Base-by-base conservation (phyloP, 2,329 filamentous ascomycete genomes). In the Xylogone sp. region DNA sequence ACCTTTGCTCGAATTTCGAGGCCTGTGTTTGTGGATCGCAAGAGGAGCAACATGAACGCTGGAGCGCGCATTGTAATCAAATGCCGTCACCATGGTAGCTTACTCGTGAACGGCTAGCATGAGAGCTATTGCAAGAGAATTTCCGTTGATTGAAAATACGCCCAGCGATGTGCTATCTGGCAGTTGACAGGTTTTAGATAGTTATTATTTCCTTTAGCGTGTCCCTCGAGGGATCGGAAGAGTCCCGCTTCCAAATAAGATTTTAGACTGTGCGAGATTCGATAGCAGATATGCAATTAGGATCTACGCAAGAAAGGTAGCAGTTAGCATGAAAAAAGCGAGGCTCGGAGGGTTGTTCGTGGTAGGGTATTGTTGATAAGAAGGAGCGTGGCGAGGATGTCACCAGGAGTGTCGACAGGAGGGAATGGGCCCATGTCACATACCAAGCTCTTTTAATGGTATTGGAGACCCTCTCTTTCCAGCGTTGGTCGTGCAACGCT, bases 31-130 rank as follows among this genome's bases (percentile, higher is more conserved):
- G 45, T 75, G 68, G 54, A 83, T 75, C 47, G 75, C 64, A 53
- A 85, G 71, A 52, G 82, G 81, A 64, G 82, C 81, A 70, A 84
- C 79, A 65, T 81, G 77, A 49, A 82, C 74, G 72, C 79, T 84
- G 65, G 79, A 73, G 69, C 79, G 75, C 68, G 53, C 46, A 39
- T 52, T 53, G 45, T 57, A 50, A 43, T 65, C 58, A 54, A 48
- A 56, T 53, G 60, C 63, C 58, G 49, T 65, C 64, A 65, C 62
- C 64, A 66, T 65, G 53, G 56, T 66, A 58, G 56, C 52, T 57
- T 43, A 55, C 52, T 47, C 53, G 34, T 55, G 45, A 31, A 53
- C 52, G 52, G 50, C 52, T 60, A 63, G 56, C 62, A 65, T 65
- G 59, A 52, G 53, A 54, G 34, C 34, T 13, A 39, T 39, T 39